Conservation (phyloP, 2,329 filamentous ascomycete species). For the Fonsecaea pugnacius region DNA sequence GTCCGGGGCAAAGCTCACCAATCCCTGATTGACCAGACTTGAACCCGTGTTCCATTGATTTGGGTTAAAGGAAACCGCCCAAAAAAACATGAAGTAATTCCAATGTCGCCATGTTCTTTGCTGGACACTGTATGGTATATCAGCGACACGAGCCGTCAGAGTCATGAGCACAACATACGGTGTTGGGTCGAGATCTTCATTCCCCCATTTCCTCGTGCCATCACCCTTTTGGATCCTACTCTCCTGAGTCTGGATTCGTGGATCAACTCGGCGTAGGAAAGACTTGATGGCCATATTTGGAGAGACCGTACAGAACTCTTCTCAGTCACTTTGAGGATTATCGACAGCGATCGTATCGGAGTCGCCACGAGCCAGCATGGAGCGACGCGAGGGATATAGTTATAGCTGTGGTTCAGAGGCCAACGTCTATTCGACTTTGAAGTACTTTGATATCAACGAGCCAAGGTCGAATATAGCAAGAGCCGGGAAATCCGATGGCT, state of each 20-base stretch:
- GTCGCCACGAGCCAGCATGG: not conserved
- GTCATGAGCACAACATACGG: slow-evolving; percentile 33
- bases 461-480: not conserved
- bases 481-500: not conserved
- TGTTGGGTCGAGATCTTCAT: slow-evolving; percentile 39
- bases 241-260: not conserved
- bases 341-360: not conserved
- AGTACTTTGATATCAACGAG: not conserved
- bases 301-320: not conserved
- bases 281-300: not conserved
- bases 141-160: not conserved
- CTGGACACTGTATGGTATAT: slow-evolving; percentile 28
- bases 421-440: not conserved
- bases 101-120: slow-evolving; percentile 48
- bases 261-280: not conserved
- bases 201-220: not conserved
- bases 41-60: slow-evolving; percentile 46
- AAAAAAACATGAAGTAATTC: slow-evolving; percentile 49
- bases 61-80: slow-evolving; percentile 45
- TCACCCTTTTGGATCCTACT: not conserved
- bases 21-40: slow-evolving; percentile 48
- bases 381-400: not conserved
- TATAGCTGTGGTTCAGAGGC: not conserved
- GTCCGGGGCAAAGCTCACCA: slow-evolving; percentile 34
- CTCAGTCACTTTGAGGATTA: not conserved